These are phyloP conservation scores for Vanderwaltozyma polyspora DNA, from an alignment of 805 yeast genomes.

Conservation along the genomic window DNA sequence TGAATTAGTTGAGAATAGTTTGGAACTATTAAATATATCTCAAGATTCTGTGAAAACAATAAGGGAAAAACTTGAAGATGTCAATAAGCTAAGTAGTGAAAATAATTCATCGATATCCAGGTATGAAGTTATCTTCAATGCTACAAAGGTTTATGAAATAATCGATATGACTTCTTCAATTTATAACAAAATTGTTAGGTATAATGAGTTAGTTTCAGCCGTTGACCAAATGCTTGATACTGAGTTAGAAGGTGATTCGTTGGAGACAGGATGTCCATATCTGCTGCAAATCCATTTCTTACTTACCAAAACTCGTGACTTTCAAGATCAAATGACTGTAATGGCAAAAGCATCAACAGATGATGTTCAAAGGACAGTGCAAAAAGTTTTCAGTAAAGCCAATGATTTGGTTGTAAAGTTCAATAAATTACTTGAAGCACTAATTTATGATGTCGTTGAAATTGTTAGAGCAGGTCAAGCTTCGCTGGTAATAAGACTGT, in stretches of 20 bases:
- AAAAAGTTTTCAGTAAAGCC: constrained; percentile 28
- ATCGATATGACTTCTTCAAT: constrained; percentile 59
- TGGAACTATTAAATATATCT: constrained; percentile 29
- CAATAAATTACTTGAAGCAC: constrained; percentile 49
- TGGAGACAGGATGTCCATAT: constrained; percentile 37
- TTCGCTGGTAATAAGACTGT: constrained; percentile 56
- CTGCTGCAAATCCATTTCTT: constrained; percentile 59
- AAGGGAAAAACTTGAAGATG: constrained; percentile 33
- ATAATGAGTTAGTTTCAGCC: constrained; percentile 38
- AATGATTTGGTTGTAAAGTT: constrained; percentile 41
- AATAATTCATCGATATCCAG: constrained; percentile 49
- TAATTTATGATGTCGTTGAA: constrained; percentile 64
- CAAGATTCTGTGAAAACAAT: constrained; percentile 40
- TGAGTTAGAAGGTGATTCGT: constrained; percentile 24
- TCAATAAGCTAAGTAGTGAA: constrained; percentile 41
- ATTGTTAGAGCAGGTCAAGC: constrained; percentile 57
- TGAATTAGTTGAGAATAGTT: constrained; percentile 39
- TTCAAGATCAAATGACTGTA: constrained; percentile 60
- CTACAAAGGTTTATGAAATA: constrained; percentile 59
- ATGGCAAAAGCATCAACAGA: constrained; percentile 43
- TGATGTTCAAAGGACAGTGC: constrained; percentile 60
- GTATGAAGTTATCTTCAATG: constrained; percentile 56
- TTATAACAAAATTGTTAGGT: constrained; percentile 47
- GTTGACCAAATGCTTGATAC: constrained; percentile 44
- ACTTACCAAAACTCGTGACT: constrained; percentile 61